A percentile compares a stretch with the other conserved stretches of the same genome.
These are phyloP conservation scores for Achaetomiella virescens DNA, from an alignment of 495 filamentous ascomycete genomes.

Conservation along the genomic window DNA sequence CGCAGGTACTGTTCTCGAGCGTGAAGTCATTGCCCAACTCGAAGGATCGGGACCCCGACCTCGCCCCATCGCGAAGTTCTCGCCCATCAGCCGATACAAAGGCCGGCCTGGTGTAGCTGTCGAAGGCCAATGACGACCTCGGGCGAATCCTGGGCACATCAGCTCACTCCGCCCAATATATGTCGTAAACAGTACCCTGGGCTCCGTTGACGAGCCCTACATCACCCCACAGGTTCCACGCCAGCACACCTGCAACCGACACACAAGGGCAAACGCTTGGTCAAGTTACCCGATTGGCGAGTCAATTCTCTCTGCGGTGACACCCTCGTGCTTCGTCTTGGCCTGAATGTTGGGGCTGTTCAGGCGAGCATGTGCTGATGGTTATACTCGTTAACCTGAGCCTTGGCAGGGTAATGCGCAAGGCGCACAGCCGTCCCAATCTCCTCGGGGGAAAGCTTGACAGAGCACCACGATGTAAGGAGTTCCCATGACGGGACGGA, in stretches of 20 bases:
- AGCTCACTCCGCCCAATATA: neutral
- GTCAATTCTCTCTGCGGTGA: neutral
- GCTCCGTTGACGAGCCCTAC: conserved; percentile 5
- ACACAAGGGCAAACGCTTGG: neutral
- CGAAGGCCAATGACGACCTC: conserved; percentile 7
- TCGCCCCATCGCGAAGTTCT: neutral
- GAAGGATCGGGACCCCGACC: neutral
- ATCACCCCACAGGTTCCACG: conserved; percentile 2
- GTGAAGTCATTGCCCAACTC: neutral
- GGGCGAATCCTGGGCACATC: conserved; percentile 3
- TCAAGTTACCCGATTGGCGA: conserved; percentile 3
- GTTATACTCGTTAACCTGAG: neutral
- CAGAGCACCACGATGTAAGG: neutral
- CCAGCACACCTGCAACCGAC: conserved; percentile 1
- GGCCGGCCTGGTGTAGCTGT: conserved; percentile 1
- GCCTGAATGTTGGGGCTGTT: conserved; percentile 1
- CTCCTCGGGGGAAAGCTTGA: conserved; percentile 4
- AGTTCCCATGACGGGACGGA: neutral
- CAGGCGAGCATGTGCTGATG: conserved; percentile 1
- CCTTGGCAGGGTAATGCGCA: conserved; percentile 4
- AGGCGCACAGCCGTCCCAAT: neutral
- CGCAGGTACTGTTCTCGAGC: neutral
- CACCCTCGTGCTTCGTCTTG: conserved; percentile 1
- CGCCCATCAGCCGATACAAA: neutral
- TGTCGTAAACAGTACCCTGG: neutral